Evolutionary conservation across 176 grass and related monocot species (phyloP).

Genomic region (Oryza brachyantha): DNA sequence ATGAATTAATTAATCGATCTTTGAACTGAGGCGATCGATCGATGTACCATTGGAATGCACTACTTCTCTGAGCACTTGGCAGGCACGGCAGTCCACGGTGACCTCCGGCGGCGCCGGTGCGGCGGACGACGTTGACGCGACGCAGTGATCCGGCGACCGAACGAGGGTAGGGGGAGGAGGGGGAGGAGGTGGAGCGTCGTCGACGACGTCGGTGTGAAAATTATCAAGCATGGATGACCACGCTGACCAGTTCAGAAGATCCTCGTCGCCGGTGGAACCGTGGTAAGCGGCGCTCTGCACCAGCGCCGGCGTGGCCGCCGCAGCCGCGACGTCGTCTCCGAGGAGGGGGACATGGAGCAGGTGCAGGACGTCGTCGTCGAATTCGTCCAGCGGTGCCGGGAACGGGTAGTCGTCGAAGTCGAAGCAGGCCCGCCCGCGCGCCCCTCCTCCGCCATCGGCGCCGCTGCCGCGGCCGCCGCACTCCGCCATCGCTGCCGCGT

Average conservation of each 20-base stretch:
- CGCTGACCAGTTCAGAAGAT: neutral
- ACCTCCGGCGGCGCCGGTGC: neutral
- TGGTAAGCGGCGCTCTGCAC: neutral
- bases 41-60: conserved; percentile 51
- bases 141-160: neutral
- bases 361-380: neutral
- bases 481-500: conserved; percentile 26
- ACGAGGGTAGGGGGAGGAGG: neutral
- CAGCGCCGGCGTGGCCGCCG: neutral
- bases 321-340: neutral
- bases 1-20: no score
- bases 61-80: conserved; percentile 56
- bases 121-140: neutral
- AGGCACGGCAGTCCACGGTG: conserved; percentile 42
- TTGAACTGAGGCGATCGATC: no score
- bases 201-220: neutral
- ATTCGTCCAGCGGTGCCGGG: neutral
- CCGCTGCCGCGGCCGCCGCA: no score
- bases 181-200: no score
- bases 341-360: neutral
- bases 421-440: no score
- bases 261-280: neutral
- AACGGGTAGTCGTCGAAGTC: neutral
- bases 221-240: neutral
- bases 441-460: neutral